A percentile compares a stretch with the other conserved stretches of the same genome.
Conservation (phyloP, 495 filamentous ascomycete genomes). For the Penicillium chermesinum region DNA sequence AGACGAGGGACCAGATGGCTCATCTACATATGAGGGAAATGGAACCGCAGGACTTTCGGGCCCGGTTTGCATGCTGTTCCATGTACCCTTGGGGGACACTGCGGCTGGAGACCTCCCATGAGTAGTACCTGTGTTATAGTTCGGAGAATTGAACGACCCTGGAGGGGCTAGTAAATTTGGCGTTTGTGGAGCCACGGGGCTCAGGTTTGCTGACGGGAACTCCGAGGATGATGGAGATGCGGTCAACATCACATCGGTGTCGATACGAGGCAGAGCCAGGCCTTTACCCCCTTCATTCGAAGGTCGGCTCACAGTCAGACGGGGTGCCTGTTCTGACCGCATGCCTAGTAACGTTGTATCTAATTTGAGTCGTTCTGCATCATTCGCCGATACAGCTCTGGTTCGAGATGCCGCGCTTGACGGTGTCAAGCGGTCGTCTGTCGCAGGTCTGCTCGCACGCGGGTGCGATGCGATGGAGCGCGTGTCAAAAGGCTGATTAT, state of each 20-base stretch:
- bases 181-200: conserved; percentile 19
- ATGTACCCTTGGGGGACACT: conserved; percentile 31
- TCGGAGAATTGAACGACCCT: conserved; percentile 30
- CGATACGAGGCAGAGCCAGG: conserved; percentile 17
- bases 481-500: conserved; percentile 43
- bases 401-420: conserved; percentile 31
- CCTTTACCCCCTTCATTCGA: conserved; percentile 19
- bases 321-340: conserved; percentile 15
- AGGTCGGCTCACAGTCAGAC: conserved; percentile 32
- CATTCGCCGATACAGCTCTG: conserved; percentile 66
- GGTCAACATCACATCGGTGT: conserved; percentile 15
- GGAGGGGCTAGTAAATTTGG: conserved; percentile 35
- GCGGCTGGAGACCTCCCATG: conserved; percentile 24
- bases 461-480: conserved; percentile 46
- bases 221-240: conserved; percentile 39
- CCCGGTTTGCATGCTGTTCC: conserved; percentile 7
- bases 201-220: conserved; percentile 19
- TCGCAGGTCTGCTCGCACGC: conserved; percentile 21
- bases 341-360: conserved; percentile 30
- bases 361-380: conserved; percentile 42
- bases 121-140: conserved; percentile 25
- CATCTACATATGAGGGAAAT: conserved; percentile 49
- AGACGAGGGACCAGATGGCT: conserved; percentile 35
- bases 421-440: conserved; percentile 28
- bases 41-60: conserved; percentile 36